Percentiles rank a stretch among this genome's conserved stretches.
These are phyloP conservation scores for Populus hybrid DNA, from an alignment of 441 rosid species.

Conservation along the genomic window DNA sequence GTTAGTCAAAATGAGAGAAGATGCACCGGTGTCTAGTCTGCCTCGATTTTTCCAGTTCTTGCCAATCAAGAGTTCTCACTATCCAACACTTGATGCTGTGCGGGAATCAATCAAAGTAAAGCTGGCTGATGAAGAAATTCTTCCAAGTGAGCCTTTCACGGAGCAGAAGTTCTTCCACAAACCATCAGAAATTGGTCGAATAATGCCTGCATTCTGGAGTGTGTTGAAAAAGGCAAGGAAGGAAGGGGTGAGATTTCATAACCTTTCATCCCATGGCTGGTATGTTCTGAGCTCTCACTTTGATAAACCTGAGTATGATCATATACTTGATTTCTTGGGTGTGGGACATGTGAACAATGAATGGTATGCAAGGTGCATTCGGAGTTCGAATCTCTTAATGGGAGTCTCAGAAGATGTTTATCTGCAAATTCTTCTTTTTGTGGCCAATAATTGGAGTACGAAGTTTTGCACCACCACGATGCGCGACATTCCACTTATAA, in stretches of 20 bases:
- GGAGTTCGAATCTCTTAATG: conserved; percentile 42
- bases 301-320: conserved; percentile 33
- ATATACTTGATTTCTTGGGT: conserved; percentile 49
- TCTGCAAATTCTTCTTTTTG: conserved; percentile 41
- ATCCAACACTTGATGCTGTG: conserved; percentile 37
- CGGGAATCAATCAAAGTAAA: conserved; percentile 41
- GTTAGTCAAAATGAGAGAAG: conserved; percentile 42
- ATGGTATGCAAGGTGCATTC: conserved; percentile 64
- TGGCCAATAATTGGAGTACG: conserved; percentile 50
- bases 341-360: conserved; percentile 34
- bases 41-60: conserved; percentile 51
- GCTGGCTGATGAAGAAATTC: conserved; percentile 41
- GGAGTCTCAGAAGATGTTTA: conserved; percentile 53
- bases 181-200: conserved; percentile 53
- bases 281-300: conserved; percentile 46
- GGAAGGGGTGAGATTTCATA: conserved; percentile 47
- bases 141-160: conserved; percentile 51
- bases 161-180: conserved; percentile 56
- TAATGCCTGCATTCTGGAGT: conserved; percentile 58
- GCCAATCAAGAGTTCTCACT: conserved; percentile 44
- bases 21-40: conserved; percentile 50
- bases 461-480: conserved; percentile 32
- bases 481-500: conserved; percentile 42
- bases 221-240: conserved; percentile 44
- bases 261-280: conserved; percentile 54